phyloP scores from a whole-genome alignment of 768 basidiomycete species.

The Xerocomellus intermedius region DNA sequence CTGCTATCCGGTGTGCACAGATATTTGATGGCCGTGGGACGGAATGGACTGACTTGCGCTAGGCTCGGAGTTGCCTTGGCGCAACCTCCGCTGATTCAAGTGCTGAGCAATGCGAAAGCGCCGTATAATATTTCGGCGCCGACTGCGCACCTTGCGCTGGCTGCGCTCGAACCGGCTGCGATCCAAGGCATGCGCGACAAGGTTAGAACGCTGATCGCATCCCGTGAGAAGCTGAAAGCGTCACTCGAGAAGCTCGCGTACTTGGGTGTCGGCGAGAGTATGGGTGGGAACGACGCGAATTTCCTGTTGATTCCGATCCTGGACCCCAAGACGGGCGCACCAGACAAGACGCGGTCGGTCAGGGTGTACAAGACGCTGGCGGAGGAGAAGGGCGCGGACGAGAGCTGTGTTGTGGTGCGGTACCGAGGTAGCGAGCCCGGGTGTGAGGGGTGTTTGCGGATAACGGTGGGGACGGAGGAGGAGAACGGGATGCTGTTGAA shows the following conservation, averaged over 20 bases:
- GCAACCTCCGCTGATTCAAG: constrained; percentile 85
- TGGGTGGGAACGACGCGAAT: constrained; percentile 88
- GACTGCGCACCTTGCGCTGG: constrained; percentile 76
- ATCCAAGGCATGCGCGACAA: constrained; percentile 65
- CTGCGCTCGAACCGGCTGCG: constrained; percentile 70
- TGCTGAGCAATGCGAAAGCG: constrained; percentile 93
- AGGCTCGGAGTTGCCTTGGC: constrained; percentile 90
- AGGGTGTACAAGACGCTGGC: constrained; percentile 79
- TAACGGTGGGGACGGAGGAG: constrained; percentile 82
- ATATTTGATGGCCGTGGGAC: not conserved
- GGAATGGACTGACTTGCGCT: not conserved
- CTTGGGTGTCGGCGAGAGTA: constrained; percentile 59
- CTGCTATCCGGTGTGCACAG: constrained; percentile 78
- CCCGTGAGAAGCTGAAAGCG: constrained; percentile 54
- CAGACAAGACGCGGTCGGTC: constrained; percentile 61
- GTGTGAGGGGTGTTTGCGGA: constrained; percentile 82
- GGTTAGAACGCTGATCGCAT: constrained; percentile 52
- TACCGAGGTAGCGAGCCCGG: constrained; percentile 86
- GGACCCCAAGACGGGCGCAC: constrained; percentile 35
- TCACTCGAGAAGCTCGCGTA: constrained; percentile 46
- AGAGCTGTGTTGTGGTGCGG: constrained; percentile 84
- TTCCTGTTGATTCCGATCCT: constrained; percentile 84
- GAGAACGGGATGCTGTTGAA: constrained; percentile 68
- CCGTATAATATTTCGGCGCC: constrained; percentile 96
- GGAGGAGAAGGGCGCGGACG: constrained; percentile 77